phyloP scores from a whole-genome alignment of 129 eudicot genomes.

The Arctium lappa region DNA sequence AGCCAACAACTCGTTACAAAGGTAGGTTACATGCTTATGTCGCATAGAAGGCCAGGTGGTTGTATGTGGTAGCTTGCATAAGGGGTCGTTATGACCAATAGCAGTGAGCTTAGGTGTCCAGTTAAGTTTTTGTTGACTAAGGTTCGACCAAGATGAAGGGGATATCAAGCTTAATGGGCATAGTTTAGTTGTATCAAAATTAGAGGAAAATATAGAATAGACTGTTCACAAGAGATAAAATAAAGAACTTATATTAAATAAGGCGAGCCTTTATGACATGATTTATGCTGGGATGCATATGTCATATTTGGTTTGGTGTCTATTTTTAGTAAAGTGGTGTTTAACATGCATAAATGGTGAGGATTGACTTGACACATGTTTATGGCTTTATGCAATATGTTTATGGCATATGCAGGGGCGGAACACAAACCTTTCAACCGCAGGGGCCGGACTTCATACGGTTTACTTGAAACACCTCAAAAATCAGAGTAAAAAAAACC shows the following conservation, averaged over 20 bases:
- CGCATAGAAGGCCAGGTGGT: neutral
- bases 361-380: neutral
- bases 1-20: neutral
- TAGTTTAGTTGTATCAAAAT: neutral
- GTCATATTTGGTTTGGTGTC: neutral
- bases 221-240: neutral
- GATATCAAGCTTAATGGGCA: neutral
- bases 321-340: neutral
- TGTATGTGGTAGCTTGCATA: neutral
- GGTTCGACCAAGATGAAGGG: neutral
- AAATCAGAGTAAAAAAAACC: no score
- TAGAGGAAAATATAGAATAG: neutral
- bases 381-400: neutral
- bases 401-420: no score
- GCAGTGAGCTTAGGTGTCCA: neutral
- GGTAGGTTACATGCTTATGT: neutral
- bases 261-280: neutral
- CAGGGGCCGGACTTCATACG: no score
- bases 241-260: no score
- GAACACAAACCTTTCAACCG: no score
- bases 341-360: neutral
- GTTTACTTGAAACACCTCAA: no score
- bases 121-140: neutral
- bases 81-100: no score
- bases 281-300: neutral